Base-by-base conservation (phyloP, 805 yeast species). In the Nakazawaea wyomingensis region DNA sequence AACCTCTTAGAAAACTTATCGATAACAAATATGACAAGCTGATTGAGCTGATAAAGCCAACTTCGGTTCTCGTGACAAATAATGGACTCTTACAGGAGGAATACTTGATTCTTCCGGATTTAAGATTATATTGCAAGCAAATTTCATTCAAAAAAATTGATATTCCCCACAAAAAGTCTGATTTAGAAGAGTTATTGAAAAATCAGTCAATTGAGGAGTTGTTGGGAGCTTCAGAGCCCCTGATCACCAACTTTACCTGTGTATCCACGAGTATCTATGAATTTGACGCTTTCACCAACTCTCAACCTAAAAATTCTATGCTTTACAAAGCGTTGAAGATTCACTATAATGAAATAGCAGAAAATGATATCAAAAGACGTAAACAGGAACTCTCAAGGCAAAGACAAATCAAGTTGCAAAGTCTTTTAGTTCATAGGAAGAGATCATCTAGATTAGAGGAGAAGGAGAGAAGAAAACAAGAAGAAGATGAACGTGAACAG, bases 371-470 rank as follows among this genome's bases (percentile, higher is more conserved):
- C 31, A 71, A 68, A 45, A 77, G 76, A 51, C 64, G 86, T 49
- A 74, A 70, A 51, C 71, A 70, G 46, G 64, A 78, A 14, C 56
- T 72, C 22, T 76, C 75, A 48, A 66, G 84, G 51, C 75, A 71
- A 50, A 80, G 77, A 55, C 86, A 81, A 44, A 71, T 75, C 36
- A 80, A 83, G 49, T 69, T 85, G 71, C 76, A 75, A 37, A 74
- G 72, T 18, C 58, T 85, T 43, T 61, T 85, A 54, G 80, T 80
- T 4, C 76, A 84, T 44, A 71, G 93, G 53, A 85, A 85, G 53
- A 70, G 87, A 50, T 84, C 91, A 0, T 77, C 88, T 1, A 71
- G 93, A 60, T 60, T 85, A 34, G 85, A 82, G 50, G 84, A 83
- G 16, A 79, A 76, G 53, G 80, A 76, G 48, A 64, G 61, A 47